Percentiles rank a stretch among this genome's conserved stretches.
Conservation (phyloP, 2,329 filamentous ascomycete species). For the Blastomyces parvus region DNA sequence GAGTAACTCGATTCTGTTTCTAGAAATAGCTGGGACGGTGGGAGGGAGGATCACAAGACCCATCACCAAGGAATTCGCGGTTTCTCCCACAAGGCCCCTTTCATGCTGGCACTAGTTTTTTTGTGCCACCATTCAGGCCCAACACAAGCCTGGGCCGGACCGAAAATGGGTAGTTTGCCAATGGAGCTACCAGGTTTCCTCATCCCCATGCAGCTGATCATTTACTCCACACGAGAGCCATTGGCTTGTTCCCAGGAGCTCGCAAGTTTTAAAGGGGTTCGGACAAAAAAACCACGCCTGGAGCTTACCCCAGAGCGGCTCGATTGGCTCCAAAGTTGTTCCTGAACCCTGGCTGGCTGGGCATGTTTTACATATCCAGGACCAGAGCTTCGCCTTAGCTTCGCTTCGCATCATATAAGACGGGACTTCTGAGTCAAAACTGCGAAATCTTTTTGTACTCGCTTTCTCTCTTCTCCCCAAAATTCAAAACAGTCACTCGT, state of each 20-base stretch:
- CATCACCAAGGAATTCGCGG: background rate
- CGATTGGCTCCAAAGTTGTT: background rate
- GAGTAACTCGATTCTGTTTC: background rate
- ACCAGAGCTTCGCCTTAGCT: background rate
- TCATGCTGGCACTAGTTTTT: background rate
- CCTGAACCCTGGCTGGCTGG: background rate
- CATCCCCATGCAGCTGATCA: background rate
- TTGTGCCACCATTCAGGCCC: background rate
- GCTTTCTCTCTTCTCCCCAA: background rate
- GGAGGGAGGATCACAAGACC: background rate
- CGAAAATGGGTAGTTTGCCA: background rate
- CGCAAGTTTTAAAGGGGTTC: background rate
- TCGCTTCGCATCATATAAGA: constrained; percentile 1
- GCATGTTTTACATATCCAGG: background rate
- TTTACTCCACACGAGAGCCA: background rate
- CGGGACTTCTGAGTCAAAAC: background rate
- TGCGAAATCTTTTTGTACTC: background rate
- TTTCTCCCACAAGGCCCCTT: background rate
- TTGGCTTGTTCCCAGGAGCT: background rate
- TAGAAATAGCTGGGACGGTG: background rate
- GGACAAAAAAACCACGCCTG: background rate
- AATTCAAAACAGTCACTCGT: constrained; percentile 2
- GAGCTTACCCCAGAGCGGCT: background rate
- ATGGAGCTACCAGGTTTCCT: background rate
- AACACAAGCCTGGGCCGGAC: constrained; percentile 1